Evolutionary conservation across 257 asterid species (phyloP).

Genomic region (Euphrasia confusa): DNA sequence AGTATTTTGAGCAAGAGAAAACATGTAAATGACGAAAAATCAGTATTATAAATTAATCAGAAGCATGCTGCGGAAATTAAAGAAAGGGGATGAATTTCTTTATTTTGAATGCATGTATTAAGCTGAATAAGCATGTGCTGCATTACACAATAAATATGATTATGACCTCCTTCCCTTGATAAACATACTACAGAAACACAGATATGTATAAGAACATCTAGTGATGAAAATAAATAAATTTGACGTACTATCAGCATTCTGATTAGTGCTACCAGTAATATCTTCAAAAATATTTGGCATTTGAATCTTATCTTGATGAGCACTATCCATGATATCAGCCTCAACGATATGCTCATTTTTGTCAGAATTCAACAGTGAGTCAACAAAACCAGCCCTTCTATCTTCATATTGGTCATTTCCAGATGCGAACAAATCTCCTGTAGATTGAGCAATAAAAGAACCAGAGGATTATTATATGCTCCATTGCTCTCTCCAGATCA

Average conservation of each 20-base stretch:
- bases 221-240: slow-evolving; percentile 8
- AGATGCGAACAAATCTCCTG: slow-evolving; percentile 54
- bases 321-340: slow-evolving; percentile 32
- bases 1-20: slow-evolving; percentile 7
- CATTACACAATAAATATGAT: slow-evolving; percentile 8
- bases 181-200: slow-evolving; percentile 5
- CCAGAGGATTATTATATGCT: slow-evolving; percentile 12
- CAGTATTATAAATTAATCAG: slow-evolving; percentile 18
- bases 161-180: slow-evolving; percentile 14
- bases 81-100: slow-evolving; percentile 19
- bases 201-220: background rate
- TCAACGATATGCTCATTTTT: slow-evolving; percentile 32
- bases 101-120: slow-evolving; percentile 7
- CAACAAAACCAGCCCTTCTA: slow-evolving; percentile 82
- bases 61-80: slow-evolving; percentile 8
- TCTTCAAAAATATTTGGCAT: slow-evolving; percentile 32
- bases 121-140: slow-evolving; percentile 13
- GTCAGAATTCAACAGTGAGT: slow-evolving; percentile 49
- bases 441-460: slow-evolving; percentile 19
- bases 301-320: slow-evolving; percentile 40
- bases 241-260: slow-evolving; percentile 30
- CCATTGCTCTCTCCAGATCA: too few species aligned
- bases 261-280: slow-evolving; percentile 22
- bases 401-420: slow-evolving; percentile 47
- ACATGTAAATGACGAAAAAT: slow-evolving; percentile 23